phyloP scores from a whole-genome alignment of 192 early-diverging fungal species.

The Lunasporangiospora selenospora region DNA sequence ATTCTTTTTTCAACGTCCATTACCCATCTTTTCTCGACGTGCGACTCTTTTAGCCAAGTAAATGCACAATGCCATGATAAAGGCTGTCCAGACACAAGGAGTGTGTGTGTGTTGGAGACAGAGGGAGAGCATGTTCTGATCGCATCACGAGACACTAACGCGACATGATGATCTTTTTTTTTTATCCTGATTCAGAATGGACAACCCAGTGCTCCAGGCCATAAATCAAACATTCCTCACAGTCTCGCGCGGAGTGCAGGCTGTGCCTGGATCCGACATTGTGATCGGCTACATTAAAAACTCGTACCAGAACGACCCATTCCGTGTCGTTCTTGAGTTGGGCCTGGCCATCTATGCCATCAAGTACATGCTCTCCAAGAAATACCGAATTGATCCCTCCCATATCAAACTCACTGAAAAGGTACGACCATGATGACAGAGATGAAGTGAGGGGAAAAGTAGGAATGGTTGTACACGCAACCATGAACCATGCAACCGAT shows the following conservation, averaged over 20 bases:
- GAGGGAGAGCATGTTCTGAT: not conserved
- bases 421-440: too few species aligned
- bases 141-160: not conserved
- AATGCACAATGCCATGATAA: too few species aligned
- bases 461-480: too few species aligned
- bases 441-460: too few species aligned
- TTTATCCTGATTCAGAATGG: constrained; percentile 21
- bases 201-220: constrained; percentile 48
- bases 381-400: constrained; percentile 79
- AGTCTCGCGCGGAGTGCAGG: constrained; percentile 39
- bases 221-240: constrained; percentile 55
- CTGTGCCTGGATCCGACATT: constrained; percentile 80
- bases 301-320: constrained; percentile 94
- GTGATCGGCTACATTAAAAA: constrained; percentile 83
- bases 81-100: too few species aligned
- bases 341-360: constrained; percentile 86
- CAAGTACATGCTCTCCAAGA: constrained; percentile 87
- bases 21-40: not conserved
- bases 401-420: constrained; percentile 84
- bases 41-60: not conserved
- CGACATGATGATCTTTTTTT: not conserved
- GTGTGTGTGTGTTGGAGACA: too few species aligned
- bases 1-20: too few species aligned
- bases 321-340: constrained; percentile 84
- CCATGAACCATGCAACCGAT: too few species aligned